Base-by-base conservation (phyloP, 805 yeast genomes). In the Hermanozyma aechmeae region DNA sequence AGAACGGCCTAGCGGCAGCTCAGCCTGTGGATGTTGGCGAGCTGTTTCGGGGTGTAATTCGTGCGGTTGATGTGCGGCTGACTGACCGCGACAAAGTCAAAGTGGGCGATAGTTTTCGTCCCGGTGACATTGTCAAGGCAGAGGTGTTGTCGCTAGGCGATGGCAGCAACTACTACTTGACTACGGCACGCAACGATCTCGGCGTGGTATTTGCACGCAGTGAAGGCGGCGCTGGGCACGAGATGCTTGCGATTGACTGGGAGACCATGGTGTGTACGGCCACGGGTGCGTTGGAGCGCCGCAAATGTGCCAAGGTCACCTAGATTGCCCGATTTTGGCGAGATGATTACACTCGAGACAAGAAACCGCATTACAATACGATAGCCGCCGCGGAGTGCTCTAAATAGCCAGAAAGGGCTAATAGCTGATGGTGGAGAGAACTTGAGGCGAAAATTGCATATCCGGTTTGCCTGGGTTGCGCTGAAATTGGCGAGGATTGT, bases 251-350 rank as follows among this genome's bases (percentile, higher is more conserved):
- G 2, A 56, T 85, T 24, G 97, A 92, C 55, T 92, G 97, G 96
- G 87, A 85, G 56, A 81, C 85, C 9, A 92, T 93, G 97, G 68
- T 79, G 18, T 75, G 82, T 37, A 77, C 85, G 2, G 60, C 55
- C 15, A 74, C 87, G 2, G 96, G 96, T 2, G 70, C 67, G 7
- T 54, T 73, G 9, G 96, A 86, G 45, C 62, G 64, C 42, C 68
- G 98, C 34, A 92, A 92, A 53, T 84, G 95, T 57, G 98, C 98
- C 3, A 86, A 84, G 50, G 95, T 96, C 9, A 81, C 75, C 42
- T 65, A 41, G n/a, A n/a, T n/a, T n/a, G n/a, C n/a, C n/a, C n/a
- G n/a, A n/a, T n/a, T n/a, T n/a, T n/a, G n/a, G n/a, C n/a, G n/a
- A n/a, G n/a, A n/a, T n/a, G n/a, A n/a, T n/a, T n/a, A n/a, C n/a